phyloP scores from a whole-genome alignment of 2,329 filamentous ascomycete species.

The Neurospora crassa region DNA sequence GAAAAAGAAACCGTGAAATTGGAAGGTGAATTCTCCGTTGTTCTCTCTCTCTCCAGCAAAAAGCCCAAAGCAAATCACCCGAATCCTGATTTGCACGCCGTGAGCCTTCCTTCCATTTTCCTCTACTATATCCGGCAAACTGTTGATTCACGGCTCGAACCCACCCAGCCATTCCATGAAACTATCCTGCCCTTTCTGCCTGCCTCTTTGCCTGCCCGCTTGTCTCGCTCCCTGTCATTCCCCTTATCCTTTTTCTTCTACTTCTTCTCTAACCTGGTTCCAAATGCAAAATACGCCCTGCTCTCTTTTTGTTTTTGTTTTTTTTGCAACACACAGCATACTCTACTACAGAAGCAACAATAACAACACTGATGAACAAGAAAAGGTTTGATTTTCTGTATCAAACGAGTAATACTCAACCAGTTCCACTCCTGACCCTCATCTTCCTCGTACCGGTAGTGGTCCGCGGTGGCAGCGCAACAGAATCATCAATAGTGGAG shows the following conservation, averaged over 20 bases:
- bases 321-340: neutral
- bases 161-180: neutral
- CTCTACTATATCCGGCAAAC: neutral
- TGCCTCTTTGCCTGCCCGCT: neutral
- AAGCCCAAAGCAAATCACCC: neutral
- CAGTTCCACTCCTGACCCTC: conserved; percentile 7
- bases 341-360: conserved; percentile 3
- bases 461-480: neutral
- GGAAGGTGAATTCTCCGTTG: neutral
- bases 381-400: conserved; percentile 4
- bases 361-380: neutral
- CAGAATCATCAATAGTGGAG: neutral
- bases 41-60: neutral
- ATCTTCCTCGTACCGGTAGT: conserved; percentile 4
- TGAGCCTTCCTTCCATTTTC: neutral
- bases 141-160: neutral
- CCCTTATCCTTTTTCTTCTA: neutral
- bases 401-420: conserved; percentile 5
- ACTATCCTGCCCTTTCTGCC: neutral
- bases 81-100: neutral
- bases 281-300: neutral
- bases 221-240: neutral
- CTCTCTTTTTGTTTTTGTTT: neutral
- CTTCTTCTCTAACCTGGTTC: neutral
- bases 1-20: neutral